Evolutionary conservation across 257 asterid species (phyloP).

Genomic region (Fraxinus excelsior): DNA sequence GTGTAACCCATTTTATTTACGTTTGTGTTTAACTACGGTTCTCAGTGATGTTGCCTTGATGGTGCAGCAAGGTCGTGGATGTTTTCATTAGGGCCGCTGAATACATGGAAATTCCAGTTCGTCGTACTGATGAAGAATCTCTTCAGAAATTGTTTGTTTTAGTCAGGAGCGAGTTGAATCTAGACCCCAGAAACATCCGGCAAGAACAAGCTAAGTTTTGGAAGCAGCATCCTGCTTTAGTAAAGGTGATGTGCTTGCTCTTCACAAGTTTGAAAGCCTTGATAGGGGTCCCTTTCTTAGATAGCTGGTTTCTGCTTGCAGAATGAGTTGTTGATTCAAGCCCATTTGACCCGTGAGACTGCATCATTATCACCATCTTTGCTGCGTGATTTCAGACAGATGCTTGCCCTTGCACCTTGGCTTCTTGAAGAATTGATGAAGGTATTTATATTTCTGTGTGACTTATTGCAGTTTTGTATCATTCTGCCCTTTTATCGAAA

Average conservation of each 20-base stretch:
- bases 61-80: conserved; percentile 95
- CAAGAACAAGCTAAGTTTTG: conserved; percentile 98
- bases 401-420: conserved; percentile 95
- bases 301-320: conserved; percentile 39
- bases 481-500: neutral
- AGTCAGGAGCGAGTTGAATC: conserved; percentile 96
- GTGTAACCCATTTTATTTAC: neutral
- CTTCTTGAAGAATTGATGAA: conserved; percentile 98
- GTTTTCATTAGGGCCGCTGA: conserved; percentile 95
- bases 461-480: conserved; percentile 4
- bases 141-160: conserved; percentile 89
- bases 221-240: conserved; percentile 98
- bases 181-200: conserved; percentile 83
- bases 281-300: conserved; percentile 20
- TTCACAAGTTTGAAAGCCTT: conserved; percentile 27
- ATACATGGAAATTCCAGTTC: conserved; percentile 97
- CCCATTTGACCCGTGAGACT: conserved; percentile 93
- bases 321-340: conserved; percentile 95
- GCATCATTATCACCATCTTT: conserved; percentile 74
- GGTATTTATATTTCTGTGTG: conserved; percentile 43
- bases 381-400: conserved; percentile 74
- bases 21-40: neutral
- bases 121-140: conserved; percentile 91
- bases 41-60: conserved; percentile 17
- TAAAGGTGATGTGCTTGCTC: conserved; percentile 59